Evolutionary conservation across 78 protist genomes (phyloP), one percentile per base, ranked within the genome.

Genomic region (Protostelium mycophagum): DNA sequence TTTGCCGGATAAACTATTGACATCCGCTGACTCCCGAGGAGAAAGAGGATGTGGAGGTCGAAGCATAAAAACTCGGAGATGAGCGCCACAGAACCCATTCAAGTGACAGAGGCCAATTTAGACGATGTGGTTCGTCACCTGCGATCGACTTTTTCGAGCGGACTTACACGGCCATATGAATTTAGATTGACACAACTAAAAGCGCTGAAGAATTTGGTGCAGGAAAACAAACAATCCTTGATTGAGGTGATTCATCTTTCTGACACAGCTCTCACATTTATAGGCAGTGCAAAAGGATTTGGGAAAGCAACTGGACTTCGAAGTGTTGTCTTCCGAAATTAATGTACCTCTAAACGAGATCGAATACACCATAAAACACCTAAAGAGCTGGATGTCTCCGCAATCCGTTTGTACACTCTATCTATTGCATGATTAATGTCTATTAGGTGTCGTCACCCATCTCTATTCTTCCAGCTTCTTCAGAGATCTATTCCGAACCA

Each of bases 401-500:
- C 73, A 51, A 51, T 51, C 73, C 31, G 73, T 51, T 25, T 16
- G 73, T n/a, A n/a, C n/a, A 51, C 73, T 25, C 5, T 16, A 51
- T 51, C 73, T 5, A 51, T 51, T 51, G 73, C 31, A 51, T 25
- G 31, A 51, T 51, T 34, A 93, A 90, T 73, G 34, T 93, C 1
- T 91, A 93, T 38, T 86, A 90, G 39, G 95, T 93, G 16, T 90
- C 89, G 83, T 63, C 89, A 9, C 91, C 95, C 84, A 37, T 92
- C n/a, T 86, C 63, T 34, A 84, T 84, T 25, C 84, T 89, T 83
- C 92, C 95, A 63, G 87, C 90, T 1, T 83, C 96, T 31, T 88
- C 96, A 23, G 84, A 90, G 73, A 35, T 96, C 86, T 0, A 84
- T 37, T 73, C 34, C 35, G 98, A 98, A 35, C 99, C 99, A 35